Evolutionary conservation across 495 filamentous ascomycete genomes (phyloP), one percentile per base, ranked within the genome.

Genomic region (Trichoderma gamsii): DNA sequence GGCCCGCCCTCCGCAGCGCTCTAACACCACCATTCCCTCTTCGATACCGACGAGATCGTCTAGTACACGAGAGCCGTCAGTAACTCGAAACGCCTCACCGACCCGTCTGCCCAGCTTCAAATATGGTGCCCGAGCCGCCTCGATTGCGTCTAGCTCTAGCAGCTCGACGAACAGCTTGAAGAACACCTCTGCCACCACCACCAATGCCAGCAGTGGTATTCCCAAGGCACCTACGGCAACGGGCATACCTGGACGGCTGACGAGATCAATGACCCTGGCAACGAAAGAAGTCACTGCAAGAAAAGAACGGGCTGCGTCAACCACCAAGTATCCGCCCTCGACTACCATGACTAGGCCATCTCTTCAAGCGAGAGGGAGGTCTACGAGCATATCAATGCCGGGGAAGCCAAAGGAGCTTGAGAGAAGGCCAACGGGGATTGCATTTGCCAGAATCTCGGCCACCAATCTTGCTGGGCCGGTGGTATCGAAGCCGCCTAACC

Each of bases 31-130:
- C 56, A 32, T 61, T 12, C 56, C 56, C 1, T 32, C 35, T 6
- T 38, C 23, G 16, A 61, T 61, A 12, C 56, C 56, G 25, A 61
- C 56, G 11, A 18, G 56, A 18, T 29, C 56, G 23, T 61, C 56
- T 18, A 61, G 56, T 25, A 29, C 56, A 9, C 56, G 56, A 61
- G 56, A 61, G 9, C 23, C 56, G 8, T 61, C 56, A 32, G 25
- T 15, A 15, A 16, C 67, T 41, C 71, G 77, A 68, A 73, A 64
- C 56, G 63, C 64, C 13, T 85, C 83, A 41, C 82, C 83, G 1
- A 85, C 80, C 69, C 74, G 81, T 68, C 70, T 84, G 44, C 82
- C 82, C 21, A 61, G 56, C 27, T 72, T 80, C 71, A 82, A 79
- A 71, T 75, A 76, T 32, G 66, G 71, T 1, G 76, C 73, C 71